phyloP scores from a whole-genome alignment of 2,329 filamentous ascomycete genomes.

The Pseudogymnoascus sp. region DNA sequence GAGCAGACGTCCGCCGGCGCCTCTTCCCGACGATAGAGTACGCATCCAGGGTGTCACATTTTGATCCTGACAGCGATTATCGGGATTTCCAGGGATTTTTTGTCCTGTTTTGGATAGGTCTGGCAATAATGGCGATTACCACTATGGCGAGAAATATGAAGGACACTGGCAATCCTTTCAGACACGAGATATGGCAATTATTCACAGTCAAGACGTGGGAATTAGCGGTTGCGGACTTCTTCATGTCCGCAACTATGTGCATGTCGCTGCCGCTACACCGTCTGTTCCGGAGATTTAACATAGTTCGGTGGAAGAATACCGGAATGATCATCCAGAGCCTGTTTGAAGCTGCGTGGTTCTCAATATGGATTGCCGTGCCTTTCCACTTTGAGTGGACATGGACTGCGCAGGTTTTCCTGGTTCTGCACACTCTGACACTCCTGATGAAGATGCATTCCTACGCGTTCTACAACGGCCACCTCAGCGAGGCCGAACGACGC shows the following conservation, averaged over 20 bases:
- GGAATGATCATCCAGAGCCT: conserved; percentile 80
- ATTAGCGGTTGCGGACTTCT: conserved; percentile 70
- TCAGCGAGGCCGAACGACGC: conserved; percentile 78
- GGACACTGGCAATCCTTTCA: conserved; percentile 81
- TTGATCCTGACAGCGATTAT: conserved; percentile 87
- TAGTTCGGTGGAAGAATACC: conserved; percentile 63
- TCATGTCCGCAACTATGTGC: conserved; percentile 74
- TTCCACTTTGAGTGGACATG: conserved; percentile 87
- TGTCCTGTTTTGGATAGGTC: conserved; percentile 93
- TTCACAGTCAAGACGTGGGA: conserved; percentile 88
- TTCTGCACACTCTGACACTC: conserved; percentile 80
- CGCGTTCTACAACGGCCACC: conserved; percentile 94
- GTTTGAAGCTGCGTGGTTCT: conserved; percentile 72
- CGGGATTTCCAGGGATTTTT: conserved; percentile 96
- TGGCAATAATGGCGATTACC: conserved; percentile 94
- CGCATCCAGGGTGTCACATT: conserved; percentile 83
- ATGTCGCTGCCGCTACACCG: conserved; percentile 68
- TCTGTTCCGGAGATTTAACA: conserved; percentile 49
- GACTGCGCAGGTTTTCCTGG: conserved; percentile 94
- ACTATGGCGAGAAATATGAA: conserved; percentile 89
- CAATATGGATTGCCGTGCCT: conserved; percentile 75
- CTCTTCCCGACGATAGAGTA: conserved; percentile 93
- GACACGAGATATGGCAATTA: conserved; percentile 78
- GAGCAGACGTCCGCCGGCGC: conserved; percentile 71
- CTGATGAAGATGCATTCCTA: conserved; percentile 99